A percentile compares a stretch with the other conserved stretches of the same genome.
phyloP scores from a whole-genome alignment of 2,329 filamentous ascomycete species.

The Colletotrichum orchidophilum region DNA sequence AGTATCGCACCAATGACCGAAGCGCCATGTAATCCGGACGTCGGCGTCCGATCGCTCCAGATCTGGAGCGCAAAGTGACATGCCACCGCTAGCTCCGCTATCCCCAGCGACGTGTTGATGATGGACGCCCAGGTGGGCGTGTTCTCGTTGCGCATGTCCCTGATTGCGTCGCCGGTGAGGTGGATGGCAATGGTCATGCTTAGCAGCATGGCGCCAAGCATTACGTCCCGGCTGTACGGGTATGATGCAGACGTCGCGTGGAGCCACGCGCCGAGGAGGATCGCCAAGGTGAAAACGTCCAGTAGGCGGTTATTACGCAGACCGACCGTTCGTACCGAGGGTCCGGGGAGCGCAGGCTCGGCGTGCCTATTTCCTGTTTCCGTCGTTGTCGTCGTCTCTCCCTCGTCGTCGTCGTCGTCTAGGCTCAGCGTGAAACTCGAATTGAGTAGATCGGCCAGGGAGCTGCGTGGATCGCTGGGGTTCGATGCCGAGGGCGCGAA shows the following conservation, averaged over 20 bases:
- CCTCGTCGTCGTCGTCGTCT: conserved; percentile 36
- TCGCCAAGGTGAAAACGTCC: conserved; percentile 32
- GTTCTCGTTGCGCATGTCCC: conserved; percentile 17
- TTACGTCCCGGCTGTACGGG: conserved; percentile 32
- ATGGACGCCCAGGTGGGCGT: conserved; percentile 26
- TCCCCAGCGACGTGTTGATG: conserved; percentile 24
- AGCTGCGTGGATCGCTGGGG: conserved; percentile 51
- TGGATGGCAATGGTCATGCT: conserved; percentile 27
- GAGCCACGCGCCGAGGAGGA: conserved; percentile 29
- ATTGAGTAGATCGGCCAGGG: conserved; percentile 55
- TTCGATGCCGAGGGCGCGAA: conserved; percentile 57
- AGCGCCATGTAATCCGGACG: conserved; percentile 21
- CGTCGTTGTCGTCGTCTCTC: not conserved
- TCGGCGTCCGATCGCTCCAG: conserved; percentile 16
- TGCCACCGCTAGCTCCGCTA: conserved; percentile 29
- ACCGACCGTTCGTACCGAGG: conserved; percentile 6
- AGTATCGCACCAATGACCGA: conserved; percentile 31
- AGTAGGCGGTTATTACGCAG: conserved; percentile 29
- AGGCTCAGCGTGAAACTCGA: conserved; percentile 53
- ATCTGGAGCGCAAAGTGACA: conserved; percentile 31
- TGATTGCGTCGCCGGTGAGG: conserved; percentile 29
- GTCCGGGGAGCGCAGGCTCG: not conserved
- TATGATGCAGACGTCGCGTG: conserved; percentile 29
- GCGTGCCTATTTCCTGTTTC: not conserved
- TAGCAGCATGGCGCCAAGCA: conserved; percentile 34